Evolutionary conservation across 2,329 filamentous ascomycete genomes (phyloP).

Genomic region (Ophiosphaerella narmari): DNA sequence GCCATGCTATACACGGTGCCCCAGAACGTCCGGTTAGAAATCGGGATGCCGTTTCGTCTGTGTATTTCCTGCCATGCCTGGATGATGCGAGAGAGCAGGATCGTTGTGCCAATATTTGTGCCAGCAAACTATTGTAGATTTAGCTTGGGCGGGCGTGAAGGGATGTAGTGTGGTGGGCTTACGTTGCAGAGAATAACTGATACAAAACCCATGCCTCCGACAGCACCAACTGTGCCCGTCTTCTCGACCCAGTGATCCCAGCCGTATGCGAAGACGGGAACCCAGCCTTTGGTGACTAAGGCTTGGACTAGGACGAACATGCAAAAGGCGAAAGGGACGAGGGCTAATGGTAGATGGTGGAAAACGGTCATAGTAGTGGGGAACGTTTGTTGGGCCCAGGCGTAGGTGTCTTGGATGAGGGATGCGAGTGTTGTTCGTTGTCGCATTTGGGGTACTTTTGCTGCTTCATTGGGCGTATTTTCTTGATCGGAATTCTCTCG

Average conservation of each 20-base stretch:
- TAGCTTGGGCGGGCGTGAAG: neutral
- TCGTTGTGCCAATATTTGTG: conserved; percentile 77
- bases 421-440: conserved; percentile 59
- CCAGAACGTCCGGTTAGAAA: conserved; percentile 71
- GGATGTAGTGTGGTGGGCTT: conserved; percentile 42
- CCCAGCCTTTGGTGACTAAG: conserved; percentile 75
- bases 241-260: conserved; percentile 75
- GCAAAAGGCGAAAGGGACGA: conserved; percentile 72
- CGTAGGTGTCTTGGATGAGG: conserved; percentile 50
- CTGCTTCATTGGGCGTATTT: conserved; percentile 4
- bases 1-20: conserved; percentile 76
- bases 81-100: conserved; percentile 71
- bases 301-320: conserved; percentile 79
- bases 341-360: conserved; percentile 67
- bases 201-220: conserved; percentile 75
- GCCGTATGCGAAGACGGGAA: conserved; percentile 71
- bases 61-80: conserved; percentile 71
- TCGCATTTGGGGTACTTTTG: conserved; percentile 5
- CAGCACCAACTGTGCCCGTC: conserved; percentile 69
- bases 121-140: conserved; percentile 66
- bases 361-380: conserved; percentile 70
- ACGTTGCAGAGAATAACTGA: conserved; percentile 75
- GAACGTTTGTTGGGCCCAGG: conserved; percentile 72
- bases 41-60: conserved; percentile 49
- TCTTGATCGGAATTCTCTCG: neutral